phyloP scores from a whole-genome alignment of 2,329 filamentous ascomycete genomes.

The Chrysosphaeria jannelii region DNA sequence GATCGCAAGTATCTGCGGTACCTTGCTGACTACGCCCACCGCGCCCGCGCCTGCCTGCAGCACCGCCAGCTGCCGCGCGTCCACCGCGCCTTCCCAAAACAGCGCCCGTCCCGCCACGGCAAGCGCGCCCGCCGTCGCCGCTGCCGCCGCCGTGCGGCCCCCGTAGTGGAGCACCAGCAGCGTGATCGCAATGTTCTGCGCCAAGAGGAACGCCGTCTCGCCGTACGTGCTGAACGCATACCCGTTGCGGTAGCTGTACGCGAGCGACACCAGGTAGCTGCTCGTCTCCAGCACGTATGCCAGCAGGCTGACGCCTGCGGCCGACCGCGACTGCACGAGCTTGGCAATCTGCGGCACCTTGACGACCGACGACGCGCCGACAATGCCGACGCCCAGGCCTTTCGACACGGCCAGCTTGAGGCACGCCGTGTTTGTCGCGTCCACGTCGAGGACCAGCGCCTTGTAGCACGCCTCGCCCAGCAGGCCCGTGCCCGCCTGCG shows the following conservation, averaged over 20 bases:
- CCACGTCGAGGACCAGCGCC: slow-evolving; percentile 57
- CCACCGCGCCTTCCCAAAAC: slow-evolving; percentile 27
- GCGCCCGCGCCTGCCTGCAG: slow-evolving; percentile 64
- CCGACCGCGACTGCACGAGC: slow-evolving; percentile 50
- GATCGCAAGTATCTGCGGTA: slow-evolving; percentile 76
- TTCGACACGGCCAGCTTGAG: slow-evolving; percentile 79
- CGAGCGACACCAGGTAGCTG: slow-evolving; percentile 63
- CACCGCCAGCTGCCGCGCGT: slow-evolving; percentile 39
- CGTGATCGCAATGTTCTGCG: slow-evolving; percentile 75
- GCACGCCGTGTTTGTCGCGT: slow-evolving; percentile 47
- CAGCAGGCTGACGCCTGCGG: slow-evolving; percentile 62
- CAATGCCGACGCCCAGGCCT: slow-evolving; percentile 75
- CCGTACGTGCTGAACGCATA: slow-evolving; percentile 95
- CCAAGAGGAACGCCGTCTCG: slow-evolving; percentile 73
- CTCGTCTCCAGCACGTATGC: slow-evolving; percentile 79
- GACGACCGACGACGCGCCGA: slow-evolving; percentile 66
- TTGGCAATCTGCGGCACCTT: slow-evolving; percentile 96
- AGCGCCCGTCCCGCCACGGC: slow-evolving; percentile 38
- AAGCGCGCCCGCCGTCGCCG: slow-evolving; percentile 48
- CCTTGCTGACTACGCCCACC: slow-evolving; percentile 64
- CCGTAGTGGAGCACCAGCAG: slow-evolving; percentile 65
- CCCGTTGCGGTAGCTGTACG: slow-evolving; percentile 70
- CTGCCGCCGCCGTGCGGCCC: slow-evolving; percentile 34
- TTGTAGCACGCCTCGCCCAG: slow-evolving; percentile 67
- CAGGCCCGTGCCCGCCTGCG: slow-evolving; percentile 45